phyloP scores from a whole-genome alignment of 2,329 filamentous ascomycete genomes.

The Torrubiella hemipterigena region DNA sequence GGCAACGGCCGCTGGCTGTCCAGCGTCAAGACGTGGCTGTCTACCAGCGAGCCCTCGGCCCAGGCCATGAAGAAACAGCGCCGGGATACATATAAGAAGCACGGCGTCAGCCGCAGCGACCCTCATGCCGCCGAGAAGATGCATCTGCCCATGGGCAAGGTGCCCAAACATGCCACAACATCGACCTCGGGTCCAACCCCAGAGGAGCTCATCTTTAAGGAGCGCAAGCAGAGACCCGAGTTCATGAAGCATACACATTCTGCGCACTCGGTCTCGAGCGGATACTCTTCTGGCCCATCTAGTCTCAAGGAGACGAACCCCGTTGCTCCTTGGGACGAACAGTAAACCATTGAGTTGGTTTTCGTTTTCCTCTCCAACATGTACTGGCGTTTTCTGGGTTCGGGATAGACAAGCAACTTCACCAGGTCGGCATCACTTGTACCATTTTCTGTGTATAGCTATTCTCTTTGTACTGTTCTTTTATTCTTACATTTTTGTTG shows the following conservation, averaged over 20 bases:
- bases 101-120: slow-evolving; percentile 30
- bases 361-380: too few relatives aligned
- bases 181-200: slow-evolving; percentile 32
- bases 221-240: slow-evolving; percentile 14
- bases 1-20: slow-evolving; percentile 23
- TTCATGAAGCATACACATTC: slow-evolving; percentile 14
- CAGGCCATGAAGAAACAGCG: slow-evolving; percentile 35
- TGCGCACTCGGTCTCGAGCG: slow-evolving; percentile 21
- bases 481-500: too few relatives aligned
- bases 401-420: too few relatives aligned
- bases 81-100: slow-evolving; percentile 26
- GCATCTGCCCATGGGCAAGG: slow-evolving; percentile 29
- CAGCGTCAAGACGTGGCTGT: slow-evolving; percentile 36
- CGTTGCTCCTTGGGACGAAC: slow-evolving; percentile 23
- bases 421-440: too few relatives aligned
- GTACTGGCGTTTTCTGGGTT: too few relatives aligned
- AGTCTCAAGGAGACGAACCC: slow-evolving; percentile 18
- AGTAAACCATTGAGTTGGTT: too few relatives aligned
- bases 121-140: slow-evolving; percentile 32
- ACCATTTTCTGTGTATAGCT: too few relatives aligned
- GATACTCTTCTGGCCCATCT: slow-evolving; percentile 17
- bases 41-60: slow-evolving; percentile 35
- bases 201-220: slow-evolving; percentile 28
- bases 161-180: slow-evolving; percentile 33
- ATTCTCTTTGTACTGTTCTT: too few relatives aligned